Evolutionary conservation across 2,329 filamentous ascomycete genomes (phyloP).

Genomic region (Pseudocercospora cruenta): DNA sequence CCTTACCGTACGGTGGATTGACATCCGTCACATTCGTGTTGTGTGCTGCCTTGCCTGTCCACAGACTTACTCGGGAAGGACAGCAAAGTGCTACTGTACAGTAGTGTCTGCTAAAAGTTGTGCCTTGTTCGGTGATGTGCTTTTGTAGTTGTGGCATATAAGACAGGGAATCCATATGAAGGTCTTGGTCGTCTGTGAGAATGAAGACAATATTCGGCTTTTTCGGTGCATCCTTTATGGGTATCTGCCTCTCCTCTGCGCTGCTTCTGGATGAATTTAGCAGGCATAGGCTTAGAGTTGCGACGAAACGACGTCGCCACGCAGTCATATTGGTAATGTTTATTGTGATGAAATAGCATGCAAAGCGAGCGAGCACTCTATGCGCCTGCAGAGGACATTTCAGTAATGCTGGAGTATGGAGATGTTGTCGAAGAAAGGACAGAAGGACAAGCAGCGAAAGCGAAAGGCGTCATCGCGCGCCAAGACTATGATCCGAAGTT

Average conservation of each 20-base stretch:
- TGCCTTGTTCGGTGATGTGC: conserved; percentile 62
- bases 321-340: neutral
- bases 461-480: too few species aligned
- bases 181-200: conserved; percentile 70
- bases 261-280: neutral
- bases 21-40: conserved; percentile 72
- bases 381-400: too few species aligned
- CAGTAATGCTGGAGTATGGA: too few species aligned
- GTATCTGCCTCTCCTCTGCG: neutral
- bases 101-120: conserved; percentile 64
- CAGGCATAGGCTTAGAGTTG: neutral
- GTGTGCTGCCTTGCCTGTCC: conserved; percentile 68
- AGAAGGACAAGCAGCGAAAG: too few species aligned
- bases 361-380: too few species aligned
- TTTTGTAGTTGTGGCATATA: conserved; percentile 64
- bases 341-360: too few species aligned
- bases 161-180: conserved; percentile 62
- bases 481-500: too few species aligned
- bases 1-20: conserved; percentile 55
- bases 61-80: conserved; percentile 66
- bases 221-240: conserved; percentile 22
- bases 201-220: conserved; percentile 68
- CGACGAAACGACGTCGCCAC: neutral
- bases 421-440: too few species aligned
- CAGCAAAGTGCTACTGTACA: conserved; percentile 70